These are phyloP conservation scores for Arthrobotrys musiformis DNA, from an alignment of 2,329 filamentous ascomycete genomes.

Conservation along the genomic window DNA sequence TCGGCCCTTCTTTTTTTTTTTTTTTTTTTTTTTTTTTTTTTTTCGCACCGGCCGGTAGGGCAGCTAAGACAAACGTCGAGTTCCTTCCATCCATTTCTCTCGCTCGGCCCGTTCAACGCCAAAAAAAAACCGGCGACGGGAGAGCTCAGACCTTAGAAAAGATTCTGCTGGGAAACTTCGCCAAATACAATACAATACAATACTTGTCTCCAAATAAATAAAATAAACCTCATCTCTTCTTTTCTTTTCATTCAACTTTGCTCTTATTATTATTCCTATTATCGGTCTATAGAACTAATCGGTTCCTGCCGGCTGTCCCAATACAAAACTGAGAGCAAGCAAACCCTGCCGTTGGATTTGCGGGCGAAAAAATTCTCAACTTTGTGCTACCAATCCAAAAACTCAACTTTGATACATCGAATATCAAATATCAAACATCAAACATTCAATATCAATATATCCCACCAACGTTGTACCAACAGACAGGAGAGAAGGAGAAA, in stretches of 20 bases:
- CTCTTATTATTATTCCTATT: no score
- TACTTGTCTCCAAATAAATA: neutral
- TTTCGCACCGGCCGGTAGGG: neutral
- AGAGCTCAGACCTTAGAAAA: neutral
- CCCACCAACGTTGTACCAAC: neutral
- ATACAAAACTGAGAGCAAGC: neutral
- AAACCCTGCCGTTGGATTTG: neutral
- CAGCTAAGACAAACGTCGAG: slow-evolving; percentile 12
- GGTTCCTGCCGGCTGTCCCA: neutral
- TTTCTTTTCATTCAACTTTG: neutral
- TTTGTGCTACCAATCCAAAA: slow-evolving; percentile 22
- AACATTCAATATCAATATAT: neutral
- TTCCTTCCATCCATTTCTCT: slow-evolving; percentile 22
- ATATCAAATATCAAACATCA: no score
- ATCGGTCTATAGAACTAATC: neutral
- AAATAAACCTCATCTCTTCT: neutral
- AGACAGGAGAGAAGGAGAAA: neutral
- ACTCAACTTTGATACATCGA: neutral
- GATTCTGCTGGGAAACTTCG: neutral
- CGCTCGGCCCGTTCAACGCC: neutral
- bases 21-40: slow-evolving; percentile 24
- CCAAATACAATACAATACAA: no score
- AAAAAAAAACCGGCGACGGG: neutral
- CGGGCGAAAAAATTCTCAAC: slow-evolving; percentile 15
- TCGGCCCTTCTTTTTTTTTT: neutral